Base-by-base conservation (phyloP, 176 grass and related monocot species). In the Carex pumila region DNA sequence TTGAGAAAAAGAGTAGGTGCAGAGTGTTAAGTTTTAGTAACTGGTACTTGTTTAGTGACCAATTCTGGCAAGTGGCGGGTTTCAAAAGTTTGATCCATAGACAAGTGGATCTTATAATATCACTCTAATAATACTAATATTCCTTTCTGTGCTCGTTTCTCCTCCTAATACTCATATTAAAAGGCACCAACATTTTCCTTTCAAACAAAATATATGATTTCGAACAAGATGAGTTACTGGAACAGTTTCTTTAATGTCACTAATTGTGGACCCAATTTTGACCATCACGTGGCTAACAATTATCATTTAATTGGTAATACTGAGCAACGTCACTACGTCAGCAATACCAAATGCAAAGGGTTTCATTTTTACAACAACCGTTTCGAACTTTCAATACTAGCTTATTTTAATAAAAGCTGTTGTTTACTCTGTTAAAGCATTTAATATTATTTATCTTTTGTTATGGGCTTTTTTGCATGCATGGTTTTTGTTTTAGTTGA, bases 251-350 rank as follows among this genome's bases (percentile, higher is more conserved):
- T 37, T 68, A 68, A 68, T 68, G 43, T 52, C 43, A 55, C 8
- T 74, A 52, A 29, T 56, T 29, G 52, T 78, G 50, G 73, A 13
- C 52, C 52, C 52, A 55, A 22, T 12, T 56, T 78, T 56, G 52
- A 78, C 52, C 25, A 78, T 78, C 72, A 76, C 47, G 72, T 76
- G 72, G 72, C 49, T 76, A 55, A 55, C 47, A 76, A 31, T 71
- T 71, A 8, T 47, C 68, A 12, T 14, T 25, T 53, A 52, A 52
- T 9, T 61, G 59, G n/a, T 22, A 1, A 55, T 17, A 55, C 19
- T 22, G 30, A 1, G 22, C 50, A 13, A 76, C 21, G 21, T 76
- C 21, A 31, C 50, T 5, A 55, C 21, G 47, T 76, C 21, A 55
- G 49, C 72, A 30, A 76, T 3, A 55, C 12, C 21, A 1, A 4